Evolutionary conservation across 768 basidiomycete species (phyloP).

Genomic region (Russula earlei): DNA sequence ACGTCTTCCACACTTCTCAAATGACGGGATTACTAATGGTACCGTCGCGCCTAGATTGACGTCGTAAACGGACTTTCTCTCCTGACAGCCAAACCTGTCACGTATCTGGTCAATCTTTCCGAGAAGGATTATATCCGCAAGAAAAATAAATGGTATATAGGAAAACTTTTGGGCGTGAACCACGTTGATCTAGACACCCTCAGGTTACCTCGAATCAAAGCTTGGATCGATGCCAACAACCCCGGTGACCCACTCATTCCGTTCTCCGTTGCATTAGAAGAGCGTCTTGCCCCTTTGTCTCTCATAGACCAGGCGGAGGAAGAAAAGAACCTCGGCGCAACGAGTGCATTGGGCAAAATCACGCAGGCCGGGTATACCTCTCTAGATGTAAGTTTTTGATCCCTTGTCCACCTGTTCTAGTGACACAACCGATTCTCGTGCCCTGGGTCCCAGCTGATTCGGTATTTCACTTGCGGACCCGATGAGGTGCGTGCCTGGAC

Average conservation of each 20-base stretch:
- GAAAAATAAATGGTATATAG: slow-evolving; percentile 90
- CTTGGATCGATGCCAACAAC: slow-evolving; percentile 95
- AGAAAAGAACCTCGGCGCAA: slow-evolving; percentile 65
- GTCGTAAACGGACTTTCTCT: slow-evolving; percentile 83
- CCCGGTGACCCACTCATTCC: slow-evolving; percentile 94
- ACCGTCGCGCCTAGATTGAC: slow-evolving; percentile 52
- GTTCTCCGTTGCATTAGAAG: slow-evolving; percentile 93
- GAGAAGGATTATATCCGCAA: slow-evolving; percentile 92
- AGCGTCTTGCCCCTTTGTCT: slow-evolving; percentile 60
- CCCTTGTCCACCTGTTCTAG: background rate
- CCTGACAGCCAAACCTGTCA: slow-evolving; percentile 94
- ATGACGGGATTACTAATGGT: background rate
- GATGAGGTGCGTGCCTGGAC: slow-evolving; percentile 99
- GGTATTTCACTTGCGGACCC: slow-evolving; percentile 96
- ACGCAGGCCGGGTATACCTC: slow-evolving; percentile 87
- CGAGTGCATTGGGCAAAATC: slow-evolving; percentile 80
- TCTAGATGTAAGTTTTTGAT: slow-evolving; percentile 52
- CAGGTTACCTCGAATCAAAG: slow-evolving; percentile 94
- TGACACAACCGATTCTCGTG: background rate
- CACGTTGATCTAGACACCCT: background rate
- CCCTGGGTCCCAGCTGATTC: slow-evolving; percentile 55
- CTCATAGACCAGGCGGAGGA: slow-evolving; percentile 61
- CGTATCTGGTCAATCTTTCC: slow-evolving; percentile 94
- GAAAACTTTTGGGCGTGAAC: background rate
- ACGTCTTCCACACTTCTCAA: background rate